Evolutionary conservation across 495 filamentous ascomycete species (phyloP).

Genomic region (Beverwykella pulmonaria): DNA sequence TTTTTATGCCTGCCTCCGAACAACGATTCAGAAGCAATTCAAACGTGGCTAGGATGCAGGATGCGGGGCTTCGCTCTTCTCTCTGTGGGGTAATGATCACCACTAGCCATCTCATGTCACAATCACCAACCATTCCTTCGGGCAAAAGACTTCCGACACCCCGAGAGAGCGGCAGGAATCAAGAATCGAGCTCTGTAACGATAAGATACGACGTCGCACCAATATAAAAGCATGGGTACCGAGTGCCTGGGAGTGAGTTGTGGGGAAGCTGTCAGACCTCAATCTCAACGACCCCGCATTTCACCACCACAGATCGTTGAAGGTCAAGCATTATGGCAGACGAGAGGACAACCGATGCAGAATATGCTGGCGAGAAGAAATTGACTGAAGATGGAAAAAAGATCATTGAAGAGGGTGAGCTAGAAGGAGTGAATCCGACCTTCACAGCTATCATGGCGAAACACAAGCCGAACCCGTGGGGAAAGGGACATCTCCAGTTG

Average conservation of each 20-base stretch:
- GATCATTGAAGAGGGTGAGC: conserved; percentile 20
- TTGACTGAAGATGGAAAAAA: conserved; percentile 29
- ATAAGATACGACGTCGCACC: conserved; percentile 24
- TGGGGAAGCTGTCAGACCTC: neutral
- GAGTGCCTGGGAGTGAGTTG: neutral
- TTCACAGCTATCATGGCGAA: conserved; percentile 29
- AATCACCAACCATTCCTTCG: conserved; percentile 1
- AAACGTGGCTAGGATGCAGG: neutral
- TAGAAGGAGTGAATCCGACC: conserved; percentile 19
- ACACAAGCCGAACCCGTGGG: conserved; percentile 29
- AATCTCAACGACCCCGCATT: conserved; percentile 20
- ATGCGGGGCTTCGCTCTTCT: neutral
- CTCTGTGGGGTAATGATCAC: conserved; percentile 19
- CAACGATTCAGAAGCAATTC: neutral
- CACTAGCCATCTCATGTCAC: neutral
- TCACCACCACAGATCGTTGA: neutral
- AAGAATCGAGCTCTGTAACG: conserved; percentile 5
- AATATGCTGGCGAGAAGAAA: conserved; percentile 6
- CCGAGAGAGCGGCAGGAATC: neutral
- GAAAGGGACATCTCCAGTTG: conserved; percentile 23
- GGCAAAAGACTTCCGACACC: conserved; percentile 12
- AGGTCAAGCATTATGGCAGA: conserved; percentile 7
- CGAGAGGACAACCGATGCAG: neutral
- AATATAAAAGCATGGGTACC: conserved; percentile 15
- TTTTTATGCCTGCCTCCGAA: too few species aligned